Evolutionary conservation across 179 eudicot genomes (phyloP).

Genomic region (Silene noctiflora): DNA sequence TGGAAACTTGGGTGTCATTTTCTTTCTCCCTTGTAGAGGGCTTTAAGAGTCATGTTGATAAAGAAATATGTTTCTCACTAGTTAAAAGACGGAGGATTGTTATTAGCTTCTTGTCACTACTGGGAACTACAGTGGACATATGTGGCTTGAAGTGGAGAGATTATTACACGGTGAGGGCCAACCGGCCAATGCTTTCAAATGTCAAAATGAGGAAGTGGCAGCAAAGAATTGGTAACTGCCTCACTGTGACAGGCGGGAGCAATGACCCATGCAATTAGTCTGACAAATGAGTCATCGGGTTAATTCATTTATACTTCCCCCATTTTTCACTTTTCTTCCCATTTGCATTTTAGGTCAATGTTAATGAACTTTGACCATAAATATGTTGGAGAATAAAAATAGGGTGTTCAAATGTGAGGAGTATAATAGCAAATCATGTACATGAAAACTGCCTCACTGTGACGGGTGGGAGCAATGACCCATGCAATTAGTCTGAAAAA

Average conservation of each 20-base stretch:
- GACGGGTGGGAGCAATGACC: too few species aligned
- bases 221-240: not conserved
- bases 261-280: not conserved
- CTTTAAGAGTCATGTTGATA: not conserved
- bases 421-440: too few species aligned
- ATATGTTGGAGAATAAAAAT: too few species aligned
- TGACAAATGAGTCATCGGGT: not conserved
- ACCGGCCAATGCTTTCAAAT: not conserved
- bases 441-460: too few species aligned
- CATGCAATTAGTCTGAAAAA: too few species aligned
- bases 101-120: not conserved
- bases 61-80: not conserved
- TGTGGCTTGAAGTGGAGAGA: not conserved
- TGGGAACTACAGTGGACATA: not conserved
- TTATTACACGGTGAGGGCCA: not conserved
- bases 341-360: too few species aligned
- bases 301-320: not conserved
- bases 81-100: not conserved
- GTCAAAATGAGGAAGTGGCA: not conserved
- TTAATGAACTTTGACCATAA: too few species aligned
- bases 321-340: too few species aligned
- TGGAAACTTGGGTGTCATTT: not conserved
- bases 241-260: not conserved
- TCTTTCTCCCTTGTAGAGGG: constrained; percentile 1
- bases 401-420: too few species aligned